phyloP scores from a whole-genome alignment of 441 rosid genomes.

The Flueggea neowawraea region DNA sequence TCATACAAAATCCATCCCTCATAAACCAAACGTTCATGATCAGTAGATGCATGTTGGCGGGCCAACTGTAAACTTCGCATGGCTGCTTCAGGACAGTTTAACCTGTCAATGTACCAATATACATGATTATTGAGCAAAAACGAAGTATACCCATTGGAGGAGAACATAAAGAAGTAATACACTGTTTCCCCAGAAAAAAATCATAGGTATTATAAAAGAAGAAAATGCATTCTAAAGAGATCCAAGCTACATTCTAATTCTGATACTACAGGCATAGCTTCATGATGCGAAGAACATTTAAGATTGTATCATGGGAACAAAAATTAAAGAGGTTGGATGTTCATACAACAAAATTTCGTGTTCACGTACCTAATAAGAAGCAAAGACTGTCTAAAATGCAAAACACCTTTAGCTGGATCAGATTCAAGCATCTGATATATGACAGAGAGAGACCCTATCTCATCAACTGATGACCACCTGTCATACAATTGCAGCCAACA shows the following conservation, averaged over 20 bases:
- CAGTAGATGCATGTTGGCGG: slow-evolving; percentile 79
- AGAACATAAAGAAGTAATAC: no score
- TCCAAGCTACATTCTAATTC: background rate
- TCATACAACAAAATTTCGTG: background rate
- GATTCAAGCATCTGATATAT: slow-evolving; percentile 99
- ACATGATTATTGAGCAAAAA: no score
- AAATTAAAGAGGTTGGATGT: no score
- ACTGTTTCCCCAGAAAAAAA: background rate
- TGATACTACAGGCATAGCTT: background rate
- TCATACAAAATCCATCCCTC: slow-evolving; percentile 99
- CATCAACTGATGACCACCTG: slow-evolving; percentile 97
- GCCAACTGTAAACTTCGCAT: slow-evolving; percentile 96
- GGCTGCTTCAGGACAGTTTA: slow-evolving; percentile 96
- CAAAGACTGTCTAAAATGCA: slow-evolving; percentile 91
- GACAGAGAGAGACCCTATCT: slow-evolving; percentile 95
- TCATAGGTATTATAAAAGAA: background rate
- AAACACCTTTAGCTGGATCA: slow-evolving; percentile 84
- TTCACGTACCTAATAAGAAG: slow-evolving; percentile 78
- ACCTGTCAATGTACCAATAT: slow-evolving; percentile 34
- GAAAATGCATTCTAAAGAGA: background rate
- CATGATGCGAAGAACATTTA: slow-evolving; percentile 1
- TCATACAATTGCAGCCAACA: slow-evolving; percentile 98
- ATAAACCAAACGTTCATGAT: slow-evolving; percentile 86
- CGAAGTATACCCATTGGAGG: no score
- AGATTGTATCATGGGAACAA: background rate